phyloP scores from a whole-genome alignment of 2,329 filamentous ascomycete species.

The Colletotrichum sublineola region DNA sequence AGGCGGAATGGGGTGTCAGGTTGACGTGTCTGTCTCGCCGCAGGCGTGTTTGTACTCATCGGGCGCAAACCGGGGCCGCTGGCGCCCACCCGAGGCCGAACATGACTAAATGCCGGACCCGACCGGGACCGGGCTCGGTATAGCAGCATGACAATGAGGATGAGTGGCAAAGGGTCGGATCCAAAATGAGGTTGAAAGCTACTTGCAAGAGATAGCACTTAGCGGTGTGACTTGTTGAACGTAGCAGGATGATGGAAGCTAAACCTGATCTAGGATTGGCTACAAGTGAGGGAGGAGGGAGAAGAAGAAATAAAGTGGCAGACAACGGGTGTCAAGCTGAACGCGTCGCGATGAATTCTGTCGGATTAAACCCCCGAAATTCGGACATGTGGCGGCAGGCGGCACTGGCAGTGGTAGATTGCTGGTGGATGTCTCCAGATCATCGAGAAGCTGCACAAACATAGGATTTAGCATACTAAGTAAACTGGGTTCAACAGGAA shows the following conservation, averaged over 20 bases:
- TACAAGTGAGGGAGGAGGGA: not conserved
- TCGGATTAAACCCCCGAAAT: slow-evolving; percentile 20
- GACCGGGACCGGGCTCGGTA: slow-evolving; percentile 14
- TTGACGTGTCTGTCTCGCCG: slow-evolving; percentile 36
- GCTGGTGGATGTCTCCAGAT: slow-evolving; percentile 3
- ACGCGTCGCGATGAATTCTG: not conserved
- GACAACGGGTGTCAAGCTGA: not conserved
- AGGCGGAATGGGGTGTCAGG: slow-evolving; percentile 72
- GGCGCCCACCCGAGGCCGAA: slow-evolving; percentile 12
- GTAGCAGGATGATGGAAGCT: not conserved
- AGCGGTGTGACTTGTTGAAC: not conserved
- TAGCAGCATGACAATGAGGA: slow-evolving; percentile 17
- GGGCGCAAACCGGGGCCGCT: slow-evolving; percentile 1
- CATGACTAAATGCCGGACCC: not conserved
- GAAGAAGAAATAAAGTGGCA: not conserved
- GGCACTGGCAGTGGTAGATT: no score
- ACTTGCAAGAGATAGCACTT: not conserved
- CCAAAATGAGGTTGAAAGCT: not conserved
- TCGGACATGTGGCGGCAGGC: not conserved
- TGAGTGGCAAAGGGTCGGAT: not conserved
- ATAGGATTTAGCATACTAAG: not conserved
- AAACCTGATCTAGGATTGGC: not conserved
- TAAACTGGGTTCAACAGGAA: not conserved
- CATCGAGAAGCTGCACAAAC: not conserved
- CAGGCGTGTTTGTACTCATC: slow-evolving; percentile 6